Evolutionary conservation across 371 early-diverging fungal genomes (phyloP).

Genomic region (Syncephalastrum contaminatum): DNA sequence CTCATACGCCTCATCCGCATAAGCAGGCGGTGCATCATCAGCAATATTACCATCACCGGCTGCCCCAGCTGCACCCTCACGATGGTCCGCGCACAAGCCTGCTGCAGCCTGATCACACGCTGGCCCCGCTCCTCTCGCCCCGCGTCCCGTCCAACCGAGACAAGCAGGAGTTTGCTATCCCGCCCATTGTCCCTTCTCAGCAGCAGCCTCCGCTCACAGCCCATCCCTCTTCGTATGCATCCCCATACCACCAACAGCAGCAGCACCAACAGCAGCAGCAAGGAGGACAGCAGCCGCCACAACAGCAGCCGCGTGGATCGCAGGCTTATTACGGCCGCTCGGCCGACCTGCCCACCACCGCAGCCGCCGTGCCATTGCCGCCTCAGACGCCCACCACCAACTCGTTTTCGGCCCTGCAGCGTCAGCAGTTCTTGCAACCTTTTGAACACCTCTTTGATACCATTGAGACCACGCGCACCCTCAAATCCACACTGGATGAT

Average conservation of each 20-base stretch:
- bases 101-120: conserved; percentile 25
- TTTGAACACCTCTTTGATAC: conserved; percentile 60
- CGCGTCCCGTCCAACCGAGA: conserved; percentile 19
- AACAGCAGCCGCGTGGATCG: no score
- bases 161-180: conserved; percentile 43
- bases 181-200: conserved; percentile 46
- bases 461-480: conserved; percentile 48
- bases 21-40: conserved; percentile 20
- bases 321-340: background rate
- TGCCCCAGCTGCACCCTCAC: conserved; percentile 2
- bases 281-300: conserved; percentile 4
- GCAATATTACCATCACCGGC: conserved; percentile 15
- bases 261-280: conserved; percentile 4
- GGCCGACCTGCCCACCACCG: conserved; percentile 10
- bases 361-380: conserved; percentile 16
- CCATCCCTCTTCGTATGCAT: conserved; percentile 8
- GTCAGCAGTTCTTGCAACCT: conserved; percentile 54
- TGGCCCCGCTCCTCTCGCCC: conserved; percentile 32
- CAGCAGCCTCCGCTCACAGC: conserved; percentile 20
- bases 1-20: conserved; percentile 21
- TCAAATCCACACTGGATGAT: conserved; percentile 68
- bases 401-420: conserved; percentile 23
- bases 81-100: conserved; percentile 13
- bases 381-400: conserved; percentile 26
- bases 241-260: conserved; percentile 1